Evolutionary conservation across 306 rosid species (phyloP).

Genomic region (Argentina anserina): DNA sequence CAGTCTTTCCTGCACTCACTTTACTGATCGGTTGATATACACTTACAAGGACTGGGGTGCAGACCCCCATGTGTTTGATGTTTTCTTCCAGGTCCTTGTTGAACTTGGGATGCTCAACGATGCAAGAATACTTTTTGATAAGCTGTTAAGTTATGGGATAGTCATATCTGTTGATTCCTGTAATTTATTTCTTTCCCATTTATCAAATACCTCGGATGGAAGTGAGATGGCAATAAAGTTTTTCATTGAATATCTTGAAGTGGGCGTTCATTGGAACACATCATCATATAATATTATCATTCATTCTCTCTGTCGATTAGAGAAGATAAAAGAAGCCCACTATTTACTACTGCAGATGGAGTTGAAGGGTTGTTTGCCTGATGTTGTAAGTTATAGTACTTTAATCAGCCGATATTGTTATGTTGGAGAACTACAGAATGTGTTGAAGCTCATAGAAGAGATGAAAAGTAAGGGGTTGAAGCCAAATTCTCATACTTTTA

Average conservation of each 20-base stretch:
- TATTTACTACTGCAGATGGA: constrained; percentile 69
- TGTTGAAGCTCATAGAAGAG: constrained; percentile 64
- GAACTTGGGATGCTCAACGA: constrained; percentile 54
- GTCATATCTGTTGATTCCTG: constrained; percentile 67
- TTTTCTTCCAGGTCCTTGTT: constrained; percentile 70
- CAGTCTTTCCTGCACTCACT: constrained; percentile 29
- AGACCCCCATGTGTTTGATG: constrained; percentile 68
- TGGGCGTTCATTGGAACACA: constrained; percentile 69
- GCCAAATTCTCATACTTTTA: constrained; percentile 59
- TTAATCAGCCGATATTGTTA: constrained; percentile 65
- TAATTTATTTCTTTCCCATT: constrained; percentile 59
- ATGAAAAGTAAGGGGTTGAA: constrained; percentile 55
- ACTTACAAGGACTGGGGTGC: constrained; percentile 85
- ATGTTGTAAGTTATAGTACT: constrained; percentile 76
- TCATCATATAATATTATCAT: constrained; percentile 62
- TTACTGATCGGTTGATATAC: constrained; percentile 59
- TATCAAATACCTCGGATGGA: constrained; percentile 41
- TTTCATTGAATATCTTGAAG: constrained; percentile 55
- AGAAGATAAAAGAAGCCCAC: constrained; percentile 72
- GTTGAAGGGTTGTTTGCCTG: constrained; percentile 53
- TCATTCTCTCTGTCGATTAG: constrained; percentile 55
- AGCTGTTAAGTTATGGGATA: constrained; percentile 58
- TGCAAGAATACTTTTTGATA: constrained; percentile 59
- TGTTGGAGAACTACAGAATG: constrained; percentile 49
- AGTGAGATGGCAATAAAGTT: constrained; percentile 41